Conservation (phyloP, 2,329 filamentous ascomycete species). For the Trichoderma arundinaceum region DNA sequence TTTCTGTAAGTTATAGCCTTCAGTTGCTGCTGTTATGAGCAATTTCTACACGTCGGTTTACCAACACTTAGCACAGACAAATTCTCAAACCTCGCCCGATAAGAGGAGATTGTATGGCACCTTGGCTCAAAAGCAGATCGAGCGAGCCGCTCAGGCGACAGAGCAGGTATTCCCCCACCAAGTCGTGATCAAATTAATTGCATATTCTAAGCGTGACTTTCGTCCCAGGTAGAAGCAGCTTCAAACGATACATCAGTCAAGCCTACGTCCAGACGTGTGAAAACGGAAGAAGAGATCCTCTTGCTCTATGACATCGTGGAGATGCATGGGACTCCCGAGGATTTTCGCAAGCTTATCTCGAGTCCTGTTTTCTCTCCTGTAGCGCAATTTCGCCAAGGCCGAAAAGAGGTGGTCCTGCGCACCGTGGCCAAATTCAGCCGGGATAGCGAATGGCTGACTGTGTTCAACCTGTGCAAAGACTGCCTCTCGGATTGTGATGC, state of each 20-base stretch:
- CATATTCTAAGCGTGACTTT: neutral
- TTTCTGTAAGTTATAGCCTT: constrained; percentile 52
- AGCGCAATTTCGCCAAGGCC: constrained; percentile 52
- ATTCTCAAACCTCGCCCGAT: constrained; percentile 52
- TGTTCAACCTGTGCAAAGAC: constrained; percentile 52
- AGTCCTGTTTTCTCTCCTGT: constrained; percentile 51
- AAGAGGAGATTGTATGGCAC: constrained; percentile 60
- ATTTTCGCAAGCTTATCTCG: constrained; percentile 48
- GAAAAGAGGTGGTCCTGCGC: constrained; percentile 56
- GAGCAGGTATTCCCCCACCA: constrained; percentile 47
- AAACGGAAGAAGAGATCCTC: constrained; percentile 57
- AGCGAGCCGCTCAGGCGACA: constrained; percentile 54
- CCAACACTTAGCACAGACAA: constrained; percentile 45
- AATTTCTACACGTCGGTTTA: neutral
- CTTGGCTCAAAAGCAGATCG: constrained; percentile 57
- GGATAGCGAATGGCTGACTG: constrained; percentile 49
- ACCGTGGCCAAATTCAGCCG: constrained; percentile 47
- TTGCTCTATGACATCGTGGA: constrained; percentile 56
- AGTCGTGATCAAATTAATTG: neutral
- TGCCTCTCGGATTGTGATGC: constrained; percentile 50
- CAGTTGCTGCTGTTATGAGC: too few species aligned
- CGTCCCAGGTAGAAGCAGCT: constrained; percentile 34
- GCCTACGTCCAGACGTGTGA: constrained; percentile 43
- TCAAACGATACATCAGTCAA: constrained; percentile 35
- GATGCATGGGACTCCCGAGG: constrained; percentile 50